Evolutionary conservation across 257 asterid species (phyloP).

Genomic region (Voacanga thouarsii): DNA sequence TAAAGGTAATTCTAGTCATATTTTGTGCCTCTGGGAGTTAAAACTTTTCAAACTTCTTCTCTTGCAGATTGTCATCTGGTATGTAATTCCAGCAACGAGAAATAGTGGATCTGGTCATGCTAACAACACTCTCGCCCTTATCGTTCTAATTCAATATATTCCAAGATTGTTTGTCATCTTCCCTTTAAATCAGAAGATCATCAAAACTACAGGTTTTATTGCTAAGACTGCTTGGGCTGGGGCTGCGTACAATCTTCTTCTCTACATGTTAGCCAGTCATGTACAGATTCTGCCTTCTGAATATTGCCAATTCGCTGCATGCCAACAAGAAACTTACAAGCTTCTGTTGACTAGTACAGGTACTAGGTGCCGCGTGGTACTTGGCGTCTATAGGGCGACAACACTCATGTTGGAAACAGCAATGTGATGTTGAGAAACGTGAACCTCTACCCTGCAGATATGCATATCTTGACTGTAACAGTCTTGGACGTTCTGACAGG

Average conservation of each 20-base stretch:
- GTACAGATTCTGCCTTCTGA: constrained; percentile 35
- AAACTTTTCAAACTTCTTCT: not conserved
- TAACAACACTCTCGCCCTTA: constrained; percentile 80
- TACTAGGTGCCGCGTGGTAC: constrained; percentile 92
- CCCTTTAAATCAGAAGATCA: constrained; percentile 71
- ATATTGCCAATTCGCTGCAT: not conserved
- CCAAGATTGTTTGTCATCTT: constrained; percentile 75
- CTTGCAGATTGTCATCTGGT: constrained; percentile 75
- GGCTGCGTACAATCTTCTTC: constrained; percentile 91
- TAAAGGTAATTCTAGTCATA: not conserved
- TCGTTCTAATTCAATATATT: constrained; percentile 81
- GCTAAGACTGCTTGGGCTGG: constrained; percentile 99
- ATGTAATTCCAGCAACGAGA: constrained; percentile 73
- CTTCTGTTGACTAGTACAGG: constrained; percentile 33
- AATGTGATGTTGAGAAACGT: constrained; percentile 47
- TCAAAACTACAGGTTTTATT: constrained; percentile 80
- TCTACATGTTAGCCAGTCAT: constrained; percentile 86
- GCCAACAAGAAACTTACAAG: not conserved
- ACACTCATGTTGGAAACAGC: constrained; percentile 65
- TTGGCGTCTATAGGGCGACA: constrained; percentile 88
- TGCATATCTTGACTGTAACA: constrained; percentile 57
- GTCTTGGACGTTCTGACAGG: constrained; percentile 20
- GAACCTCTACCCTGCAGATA: constrained; percentile 48
- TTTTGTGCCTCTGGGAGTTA: not conserved
- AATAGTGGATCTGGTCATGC: constrained; percentile 58